Base-by-base conservation (phyloP, 2,329 filamentous ascomycete genomes). In the Pezicula neosporulosa region DNA sequence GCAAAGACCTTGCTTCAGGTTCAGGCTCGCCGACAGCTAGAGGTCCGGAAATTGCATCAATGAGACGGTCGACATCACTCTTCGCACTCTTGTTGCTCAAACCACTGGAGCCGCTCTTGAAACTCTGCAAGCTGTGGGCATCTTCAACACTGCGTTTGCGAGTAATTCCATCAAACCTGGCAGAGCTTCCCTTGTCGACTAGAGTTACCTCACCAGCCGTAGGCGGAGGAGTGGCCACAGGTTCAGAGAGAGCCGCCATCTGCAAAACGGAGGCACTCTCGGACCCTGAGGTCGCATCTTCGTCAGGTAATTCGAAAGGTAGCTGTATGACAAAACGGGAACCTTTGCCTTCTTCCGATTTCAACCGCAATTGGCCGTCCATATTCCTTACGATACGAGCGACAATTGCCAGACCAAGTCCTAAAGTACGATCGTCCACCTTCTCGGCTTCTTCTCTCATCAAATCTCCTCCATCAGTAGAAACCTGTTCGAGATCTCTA, bases 391-490 rank as follows among this genome's bases (percentile, higher is more conserved):
- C 78, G 35, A 90, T 89, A 36, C 91, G 82, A 15, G 89, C 88
- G n/a, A 96, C 91, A 12, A 95, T 77, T 0, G 91, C 91, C n/a
- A 96, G 76, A 0, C 91, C 92, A 9, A 96, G 77, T 0, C 92
- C 92, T 1, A 96, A 70, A 0, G 83, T 84, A 9, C 73, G 70
- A 48, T 72, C 72, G 7, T 70, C 63, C 3, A 67, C 63, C 16
- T 64, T 51, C 38, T 68, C n/a, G 44, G 35, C 12, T 13, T 51
- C 44, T 2, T 42, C 45, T 37, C 49, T 37, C 7, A 61, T 41
- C 2, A 47, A n/a, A 12, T 69, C 65, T 19, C 72, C 67, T 0
- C 66, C 69, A 48, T 80, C 76, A 1, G 68, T 72, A 50, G 70
- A 75, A 15, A 86, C 78, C 60, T 85, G 77, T 56, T 85, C 81